Evolutionary conservation across 202 grass and related monocot genomes (phyloP).

Genomic region (Carex sylvatica): DNA sequence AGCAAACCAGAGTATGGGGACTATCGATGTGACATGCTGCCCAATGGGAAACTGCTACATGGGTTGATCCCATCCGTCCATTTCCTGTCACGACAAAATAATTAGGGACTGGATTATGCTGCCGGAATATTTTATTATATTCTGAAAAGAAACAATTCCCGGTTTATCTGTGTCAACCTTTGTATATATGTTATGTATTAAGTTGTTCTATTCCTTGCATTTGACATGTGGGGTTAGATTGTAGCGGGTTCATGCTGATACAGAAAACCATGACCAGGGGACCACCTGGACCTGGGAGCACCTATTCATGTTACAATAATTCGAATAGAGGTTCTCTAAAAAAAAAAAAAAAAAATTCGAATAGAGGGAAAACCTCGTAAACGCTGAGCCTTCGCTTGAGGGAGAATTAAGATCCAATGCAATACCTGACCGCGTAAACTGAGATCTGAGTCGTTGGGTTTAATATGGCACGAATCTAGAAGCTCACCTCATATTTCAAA

Average conservation of each 20-base stretch:
- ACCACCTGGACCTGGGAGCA: not conserved
- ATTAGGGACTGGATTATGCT: not conserved
- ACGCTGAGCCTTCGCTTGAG: not conserved
- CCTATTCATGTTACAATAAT: not conserved
- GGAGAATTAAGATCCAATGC: too few species aligned
- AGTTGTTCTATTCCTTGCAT: not conserved
- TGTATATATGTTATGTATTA: not conserved
- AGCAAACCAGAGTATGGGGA: conserved; percentile 23
- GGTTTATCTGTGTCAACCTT: not conserved
- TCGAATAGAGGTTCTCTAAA: not conserved
- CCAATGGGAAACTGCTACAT: conserved; percentile 45
- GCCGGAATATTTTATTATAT: not conserved
- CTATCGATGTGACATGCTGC: conserved; percentile 35
- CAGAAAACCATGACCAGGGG: not conserved
- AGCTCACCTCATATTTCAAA: too few species aligned
- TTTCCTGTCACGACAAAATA: not conserved
- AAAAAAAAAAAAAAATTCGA: too few species aligned
- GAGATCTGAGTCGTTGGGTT: too few species aligned
- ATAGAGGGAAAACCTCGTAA: not conserved
- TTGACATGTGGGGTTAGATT: not conserved
- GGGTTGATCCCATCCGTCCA: conserved; percentile 30
- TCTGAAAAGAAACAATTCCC: not conserved
- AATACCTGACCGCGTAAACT: too few species aligned
- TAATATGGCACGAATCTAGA: too few species aligned
- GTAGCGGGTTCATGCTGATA: not conserved